Base-by-base conservation (phyloP, 257 asterid genomes). In the Apocynum venetum region DNA sequence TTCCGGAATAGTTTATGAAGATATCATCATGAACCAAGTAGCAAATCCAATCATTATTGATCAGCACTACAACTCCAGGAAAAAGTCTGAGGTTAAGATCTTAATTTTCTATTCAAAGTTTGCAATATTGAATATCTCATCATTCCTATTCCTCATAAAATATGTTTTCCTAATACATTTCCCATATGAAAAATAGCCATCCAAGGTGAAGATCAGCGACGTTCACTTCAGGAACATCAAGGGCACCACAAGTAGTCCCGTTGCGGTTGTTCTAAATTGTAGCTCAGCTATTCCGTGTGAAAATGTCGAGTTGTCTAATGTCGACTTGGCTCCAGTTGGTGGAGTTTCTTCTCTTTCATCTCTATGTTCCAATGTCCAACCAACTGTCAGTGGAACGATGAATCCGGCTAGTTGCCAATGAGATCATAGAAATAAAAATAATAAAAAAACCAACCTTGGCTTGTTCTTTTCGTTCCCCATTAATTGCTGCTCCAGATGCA, bases 21-120 rank as follows among this genome's bases (percentile, higher is more conserved):
- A 93, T 73, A 44, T 93, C 0, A 9, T 78, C 8, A 72, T 93
- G 92, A 61, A 80, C 4, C 17, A 64, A 1, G 98, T 93, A 8
- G 71, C 75, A 57, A 86, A 93, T 67, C 98, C 98, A 47, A 87
- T 93, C 86, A 43, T 91, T 75, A 93, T 93, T 46, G 97, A 91
- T 77, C 97, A 93, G 53, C 88, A 89, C 73, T 93, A 91, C 87
- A 48, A 72, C 79, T 85, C 96, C 79, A 82, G 83, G 88, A 61
- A 7, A 1, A 78, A 1, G 0, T 49, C 66, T 3, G 63, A 69
- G 86, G 93, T 90, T 43, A 52, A 25, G 31, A 25, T 25, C 31
- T 25, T 25, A 25, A 25, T 25, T 25, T 25, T 25, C 31, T 25
- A 25, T 25, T 25, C 31, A 25, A 25, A 25, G 31, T 25, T 25